A percentile compares a stretch with the other conserved stretches of the same genome.
phyloP scores from a whole-genome alignment of 495 filamentous ascomycete species.

The Tuber umbilicatum region DNA sequence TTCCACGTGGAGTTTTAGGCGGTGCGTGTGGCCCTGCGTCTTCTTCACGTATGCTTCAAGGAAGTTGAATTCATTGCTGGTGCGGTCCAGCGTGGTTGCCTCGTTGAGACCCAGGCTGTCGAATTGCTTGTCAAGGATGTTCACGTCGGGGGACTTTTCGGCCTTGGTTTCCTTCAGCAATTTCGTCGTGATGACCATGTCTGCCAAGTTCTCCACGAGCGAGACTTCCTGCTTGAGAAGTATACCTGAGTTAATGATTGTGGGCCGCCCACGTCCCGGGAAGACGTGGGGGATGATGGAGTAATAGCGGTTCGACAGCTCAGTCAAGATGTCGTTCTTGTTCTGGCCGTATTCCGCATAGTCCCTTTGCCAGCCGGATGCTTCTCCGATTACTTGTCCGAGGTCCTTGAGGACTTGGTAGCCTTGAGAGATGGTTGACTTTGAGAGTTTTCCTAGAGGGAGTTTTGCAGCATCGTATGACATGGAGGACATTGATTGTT shows the following conservation, averaged over 20 bases:
- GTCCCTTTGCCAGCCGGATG: constrained; percentile 33
- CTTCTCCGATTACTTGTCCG: constrained; percentile 54
- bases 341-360: constrained; percentile 48
- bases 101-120: constrained; percentile 63
- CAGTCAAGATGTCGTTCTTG: constrained; percentile 48
- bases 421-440: constrained; percentile 61
- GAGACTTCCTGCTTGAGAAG: constrained; percentile 67
- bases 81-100: constrained; percentile 58
- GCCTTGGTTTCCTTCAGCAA: constrained; percentile 61
- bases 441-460: constrained; percentile 76
- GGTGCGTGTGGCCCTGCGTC: constrained; percentile 58
- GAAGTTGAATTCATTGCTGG: constrained; percentile 56
- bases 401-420: constrained; percentile 70
- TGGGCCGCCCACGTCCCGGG: constrained; percentile 60
- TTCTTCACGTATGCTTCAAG: constrained; percentile 60
- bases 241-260: constrained; percentile 51
- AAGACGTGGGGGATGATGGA: constrained; percentile 76
- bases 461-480: constrained; percentile 73
- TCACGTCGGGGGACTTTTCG: constrained; percentile 46
- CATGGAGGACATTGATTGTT: constrained; percentile 55
- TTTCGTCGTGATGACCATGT: constrained; percentile 74
- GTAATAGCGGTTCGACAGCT: constrained; percentile 68
- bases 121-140: constrained; percentile 65
- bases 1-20: constrained; percentile 54
- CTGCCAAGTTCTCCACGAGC: constrained; percentile 66